Evolutionary conservation across 768 basidiomycete genomes (phyloP).

Genomic region (Gloeopeniophorella convolvens): DNA sequence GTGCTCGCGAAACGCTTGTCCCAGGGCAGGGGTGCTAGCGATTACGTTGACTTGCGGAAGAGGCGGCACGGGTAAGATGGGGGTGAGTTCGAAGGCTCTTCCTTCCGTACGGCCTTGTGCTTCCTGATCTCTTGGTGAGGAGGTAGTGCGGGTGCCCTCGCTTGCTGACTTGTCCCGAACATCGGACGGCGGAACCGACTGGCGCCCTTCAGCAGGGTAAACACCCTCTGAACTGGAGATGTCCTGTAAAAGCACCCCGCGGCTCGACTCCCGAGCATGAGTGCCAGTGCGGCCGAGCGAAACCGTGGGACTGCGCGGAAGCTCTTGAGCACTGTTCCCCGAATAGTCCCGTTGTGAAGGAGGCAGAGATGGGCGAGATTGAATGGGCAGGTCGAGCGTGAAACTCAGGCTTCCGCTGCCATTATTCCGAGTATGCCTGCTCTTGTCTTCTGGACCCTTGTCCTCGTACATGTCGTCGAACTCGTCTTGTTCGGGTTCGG

Average conservation of each 20-base stretch:
- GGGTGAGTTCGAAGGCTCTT: constrained; percentile 5
- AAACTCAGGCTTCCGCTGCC: constrained; percentile 21
- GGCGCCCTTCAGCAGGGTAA: not conserved
- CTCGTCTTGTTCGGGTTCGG: constrained; percentile 1
- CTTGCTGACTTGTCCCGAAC: not conserved
- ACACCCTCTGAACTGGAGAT: constrained; percentile 3
- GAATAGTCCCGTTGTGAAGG: constrained; percentile 16
- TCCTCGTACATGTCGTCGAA: constrained; percentile 16
- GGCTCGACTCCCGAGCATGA: constrained; percentile 17
- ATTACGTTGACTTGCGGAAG: constrained; percentile 1
- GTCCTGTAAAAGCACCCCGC: constrained; percentile 13
- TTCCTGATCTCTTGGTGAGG: constrained; percentile 3
- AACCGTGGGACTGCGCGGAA: constrained; percentile 21
- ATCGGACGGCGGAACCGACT: constrained; percentile 9
- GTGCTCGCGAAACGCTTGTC: not conserved
- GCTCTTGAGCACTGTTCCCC: constrained; percentile 17
- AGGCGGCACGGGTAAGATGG: not conserved
- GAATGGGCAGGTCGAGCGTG: constrained; percentile 21
- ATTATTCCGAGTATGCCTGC: not conserved
- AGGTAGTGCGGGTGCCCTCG: not conserved
- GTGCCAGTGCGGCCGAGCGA: constrained; percentile 15
- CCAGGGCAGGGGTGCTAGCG: not conserved
- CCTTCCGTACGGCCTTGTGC: not conserved
- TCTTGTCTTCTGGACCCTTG: constrained; percentile 1
- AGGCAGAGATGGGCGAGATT: constrained; percentile 13